Evolutionary conservation across 805 yeast genomes (phyloP).

Genomic region (Lachancea thermotolerans): DNA sequence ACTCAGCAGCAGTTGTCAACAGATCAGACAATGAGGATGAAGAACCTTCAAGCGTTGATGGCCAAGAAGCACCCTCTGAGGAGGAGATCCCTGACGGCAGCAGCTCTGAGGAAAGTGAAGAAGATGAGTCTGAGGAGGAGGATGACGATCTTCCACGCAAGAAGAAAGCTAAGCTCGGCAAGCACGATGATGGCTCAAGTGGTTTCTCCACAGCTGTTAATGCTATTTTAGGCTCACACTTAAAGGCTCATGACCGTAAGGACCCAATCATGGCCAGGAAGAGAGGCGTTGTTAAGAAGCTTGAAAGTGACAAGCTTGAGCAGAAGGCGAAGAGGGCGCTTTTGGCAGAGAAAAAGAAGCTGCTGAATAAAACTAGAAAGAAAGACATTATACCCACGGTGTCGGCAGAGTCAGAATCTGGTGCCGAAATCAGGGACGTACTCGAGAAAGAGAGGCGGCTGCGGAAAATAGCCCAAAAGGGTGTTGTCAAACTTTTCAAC

Average conservation of each 20-base stretch:
- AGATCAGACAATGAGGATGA: too few species aligned
- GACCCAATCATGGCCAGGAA: constrained; percentile 91
- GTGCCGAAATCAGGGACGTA: constrained; percentile 40
- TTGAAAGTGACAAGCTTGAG: constrained; percentile 77
- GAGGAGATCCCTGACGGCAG: constrained; percentile 12
- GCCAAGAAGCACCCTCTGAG: constrained; percentile 2
- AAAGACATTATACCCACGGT: constrained; percentile 60
- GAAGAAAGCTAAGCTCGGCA: constrained; percentile 49
- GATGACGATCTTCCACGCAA: constrained; percentile 40
- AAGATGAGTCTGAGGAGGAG: constrained; percentile 17
- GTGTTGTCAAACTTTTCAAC: constrained; percentile 78
- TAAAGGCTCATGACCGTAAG: constrained; percentile 81
- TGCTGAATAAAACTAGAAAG: constrained; percentile 60
- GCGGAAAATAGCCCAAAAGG: constrained; percentile 79
- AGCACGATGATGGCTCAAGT: constrained; percentile 62
- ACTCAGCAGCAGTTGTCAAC: too few species aligned
- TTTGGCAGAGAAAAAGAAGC: constrained; percentile 61
- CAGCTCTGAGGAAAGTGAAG: constrained; percentile 15
- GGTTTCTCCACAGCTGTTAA: constrained; percentile 76
- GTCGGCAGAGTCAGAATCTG: constrained; percentile 42
- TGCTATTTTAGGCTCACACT: constrained; percentile 75
- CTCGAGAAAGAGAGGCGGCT: constrained; percentile 62
- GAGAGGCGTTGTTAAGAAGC: constrained; percentile 57
- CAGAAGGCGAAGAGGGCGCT: constrained; percentile 71
- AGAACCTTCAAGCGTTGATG: neutral